phyloP scores from a whole-genome alignment of 106 monocot genomes.

The Dendrobium catenatum region DNA sequence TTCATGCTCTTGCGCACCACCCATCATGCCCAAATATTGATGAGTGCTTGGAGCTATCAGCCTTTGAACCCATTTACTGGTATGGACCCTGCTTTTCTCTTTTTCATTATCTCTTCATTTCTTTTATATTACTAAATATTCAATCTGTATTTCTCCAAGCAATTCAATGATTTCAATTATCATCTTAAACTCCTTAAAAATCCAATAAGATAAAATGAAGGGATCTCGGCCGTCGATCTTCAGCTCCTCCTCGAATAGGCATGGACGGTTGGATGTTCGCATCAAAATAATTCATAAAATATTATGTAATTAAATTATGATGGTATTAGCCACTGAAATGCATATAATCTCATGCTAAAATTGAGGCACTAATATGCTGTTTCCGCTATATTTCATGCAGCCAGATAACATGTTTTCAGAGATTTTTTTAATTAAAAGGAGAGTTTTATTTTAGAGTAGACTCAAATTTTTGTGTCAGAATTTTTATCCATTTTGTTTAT shows the following conservation, averaged over 20 bases:
- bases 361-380: neutral
- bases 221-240: too few relatives aligned
- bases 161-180: neutral
- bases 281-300: too few relatives aligned
- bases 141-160: neutral
- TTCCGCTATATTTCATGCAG: neutral
- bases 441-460: neutral
- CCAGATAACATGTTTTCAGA: neutral
- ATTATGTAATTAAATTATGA: neutral
- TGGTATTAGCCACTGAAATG: neutral
- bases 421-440: neutral
- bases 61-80: slow-evolving; percentile 78
- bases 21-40: slow-evolving; percentile 62
- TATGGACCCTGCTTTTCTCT: slow-evolving; percentile 17
- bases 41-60: slow-evolving; percentile 36
- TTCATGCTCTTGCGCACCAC: slow-evolving; percentile 89
- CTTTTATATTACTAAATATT: neutral
- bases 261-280: too few relatives aligned
- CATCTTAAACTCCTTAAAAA: neutral
- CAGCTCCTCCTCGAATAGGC: too few relatives aligned
- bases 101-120: neutral
- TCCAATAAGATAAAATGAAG: neutral
- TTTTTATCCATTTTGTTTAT: neutral
- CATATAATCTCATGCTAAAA: neutral
- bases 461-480: neutral